phyloP scores from a whole-genome alignment of 148 eudicot species.

The Polygonum aviculare region DNA sequence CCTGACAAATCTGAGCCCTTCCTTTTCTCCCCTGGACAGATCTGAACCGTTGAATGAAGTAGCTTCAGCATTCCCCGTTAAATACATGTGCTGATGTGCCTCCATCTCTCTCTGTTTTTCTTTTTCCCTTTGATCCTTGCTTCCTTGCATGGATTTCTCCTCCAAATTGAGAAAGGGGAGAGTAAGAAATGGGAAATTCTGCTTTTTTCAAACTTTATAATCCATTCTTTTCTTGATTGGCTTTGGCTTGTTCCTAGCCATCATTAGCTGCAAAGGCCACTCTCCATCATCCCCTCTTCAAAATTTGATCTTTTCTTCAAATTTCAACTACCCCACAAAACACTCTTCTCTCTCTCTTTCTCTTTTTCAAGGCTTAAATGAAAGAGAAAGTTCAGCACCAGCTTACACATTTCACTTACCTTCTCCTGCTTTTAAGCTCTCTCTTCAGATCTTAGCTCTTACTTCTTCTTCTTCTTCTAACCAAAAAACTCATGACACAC shows the following conservation, averaged over 20 bases:
- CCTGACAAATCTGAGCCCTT: not conserved
- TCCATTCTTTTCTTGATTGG: conserved; percentile 8
- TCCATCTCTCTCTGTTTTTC: not conserved
- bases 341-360: conserved; percentile 1
- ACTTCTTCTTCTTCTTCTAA: not conserved
- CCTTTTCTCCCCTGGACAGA: not conserved
- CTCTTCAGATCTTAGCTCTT: not conserved
- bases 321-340: conserved; percentile 9
- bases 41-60: not conserved
- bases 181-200: not conserved
- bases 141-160: conserved; percentile 13
- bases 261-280: conserved; percentile 15
- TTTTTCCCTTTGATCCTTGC: conserved; percentile 3
- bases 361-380: conserved; percentile 7
- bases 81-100: conserved; percentile 10
- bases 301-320: conserved; percentile 7
- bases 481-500: not conserved
- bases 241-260: conserved; percentile 12
- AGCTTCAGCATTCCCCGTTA: not conserved
- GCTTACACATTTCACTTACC: conserved; percentile 10
- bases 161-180: not conserved
- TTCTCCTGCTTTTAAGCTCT: conserved; percentile 3
- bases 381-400: conserved; percentile 7
- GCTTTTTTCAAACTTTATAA: not conserved
- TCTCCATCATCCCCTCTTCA: not conserved